phyloP scores from a whole-genome alignment of 148 eudicot genomes.

The Vaccinium macrocarpon region DNA sequence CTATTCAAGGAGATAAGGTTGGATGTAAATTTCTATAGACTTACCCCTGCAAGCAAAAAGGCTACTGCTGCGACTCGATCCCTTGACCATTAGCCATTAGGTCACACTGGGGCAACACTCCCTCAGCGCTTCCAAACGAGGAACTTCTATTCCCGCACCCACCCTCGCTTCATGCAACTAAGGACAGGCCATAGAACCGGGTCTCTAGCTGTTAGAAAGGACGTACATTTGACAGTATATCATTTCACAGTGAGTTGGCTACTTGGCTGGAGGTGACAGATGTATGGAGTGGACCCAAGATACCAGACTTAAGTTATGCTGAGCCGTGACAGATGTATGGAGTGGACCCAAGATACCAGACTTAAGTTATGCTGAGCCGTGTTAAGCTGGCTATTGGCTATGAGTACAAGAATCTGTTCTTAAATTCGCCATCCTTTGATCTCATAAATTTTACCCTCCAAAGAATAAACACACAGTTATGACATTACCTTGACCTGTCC shows the following conservation, averaged over 20 bases:
- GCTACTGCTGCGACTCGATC: too few species aligned
- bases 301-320: neutral
- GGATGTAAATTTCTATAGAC: too few species aligned
- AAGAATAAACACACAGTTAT: neutral
- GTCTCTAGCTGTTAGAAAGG: neutral
- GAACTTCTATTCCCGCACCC: too few species aligned
- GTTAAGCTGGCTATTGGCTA: neutral
- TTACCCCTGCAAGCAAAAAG: too few species aligned
- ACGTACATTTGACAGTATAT: neutral
- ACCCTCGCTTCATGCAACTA: too few species aligned
- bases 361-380: neutral
- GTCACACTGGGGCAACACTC: too few species aligned
- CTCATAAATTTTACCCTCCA: neutral
- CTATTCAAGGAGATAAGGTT: neutral
- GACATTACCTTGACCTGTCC: neutral
- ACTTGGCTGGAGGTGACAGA: neutral
- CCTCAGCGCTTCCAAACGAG: too few species aligned
- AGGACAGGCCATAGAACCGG: neutral
- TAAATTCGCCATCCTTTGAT: neutral
- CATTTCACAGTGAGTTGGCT: neutral
- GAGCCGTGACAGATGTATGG: neutral
- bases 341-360: neutral
- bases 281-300: neutral
- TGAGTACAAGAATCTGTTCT: neutral
- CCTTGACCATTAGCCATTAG: too few species aligned